Evolutionary conservation across 306 rosid species (phyloP), one percentile per base, ranked within the genome.

Genomic region (Spatholobus suberectus): DNA sequence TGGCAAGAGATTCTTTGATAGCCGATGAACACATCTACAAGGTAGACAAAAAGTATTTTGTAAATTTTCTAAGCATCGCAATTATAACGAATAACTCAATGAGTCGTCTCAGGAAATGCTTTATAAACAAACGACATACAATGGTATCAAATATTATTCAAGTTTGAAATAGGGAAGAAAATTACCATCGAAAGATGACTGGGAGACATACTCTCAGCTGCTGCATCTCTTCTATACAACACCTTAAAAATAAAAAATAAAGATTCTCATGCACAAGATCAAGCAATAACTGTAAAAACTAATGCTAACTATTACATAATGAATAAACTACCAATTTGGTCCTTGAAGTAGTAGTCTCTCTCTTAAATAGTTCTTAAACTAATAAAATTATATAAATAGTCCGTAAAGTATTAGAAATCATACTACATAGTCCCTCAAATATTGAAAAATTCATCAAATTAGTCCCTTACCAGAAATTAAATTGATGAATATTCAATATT

Each of bases 11-110:
- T 87, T 92, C 98, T 81, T 87, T 88, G 82, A 96, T 80, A 49
- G 97, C 99, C 5, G 94, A 89, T 11, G 92, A 86, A 87, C 97
- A 96, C 69, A 96, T 89, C 99, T 96, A 88, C 93, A 95, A 34
- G 78, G 35, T 38, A 57, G 63, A 57, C 37, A 76, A 44, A 43
- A 32, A 62, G 35, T 3, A 18, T 58, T 76, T 40, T 23, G 38
- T 18, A 59, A 35, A 15, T 71, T 55, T 43, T 34, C 46, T 12
- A 59, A 69, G 43, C 51, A 83, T 43, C 82, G 80, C 37, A 40
- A 76, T 24, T 71, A 11, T 13, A 12, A 34, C 57, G 66, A 83
- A 58, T 29, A 76, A 43, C 24, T 34, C 24, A 15, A 57, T 54
- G 8, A 34, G 41, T 35, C n/a, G 8, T 46, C 51, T 59, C 14